phyloP scores from a whole-genome alignment of 768 basidiomycete species.

The Kwoniella heveanensis region DNA sequence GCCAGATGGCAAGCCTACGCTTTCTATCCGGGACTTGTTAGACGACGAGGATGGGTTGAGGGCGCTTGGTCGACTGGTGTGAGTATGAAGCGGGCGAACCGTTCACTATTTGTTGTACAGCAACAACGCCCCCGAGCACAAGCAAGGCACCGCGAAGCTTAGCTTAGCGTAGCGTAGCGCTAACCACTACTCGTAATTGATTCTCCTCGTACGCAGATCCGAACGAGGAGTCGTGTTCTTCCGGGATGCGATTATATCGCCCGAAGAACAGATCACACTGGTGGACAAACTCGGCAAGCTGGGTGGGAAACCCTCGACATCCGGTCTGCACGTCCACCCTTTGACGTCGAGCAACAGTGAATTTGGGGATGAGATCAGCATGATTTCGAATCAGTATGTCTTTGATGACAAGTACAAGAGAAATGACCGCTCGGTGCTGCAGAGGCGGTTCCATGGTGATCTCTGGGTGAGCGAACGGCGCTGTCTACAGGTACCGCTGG shows the following conservation, averaged over 20 bases:
- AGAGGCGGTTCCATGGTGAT: conserved; percentile 47
- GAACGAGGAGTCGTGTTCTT: conserved; percentile 69
- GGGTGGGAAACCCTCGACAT: conserved; percentile 61
- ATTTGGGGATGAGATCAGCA: conserved; percentile 63
- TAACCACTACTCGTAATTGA: too few relatives aligned
- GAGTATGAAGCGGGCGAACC: conserved; percentile 20
- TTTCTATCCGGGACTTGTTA: conserved; percentile 29
- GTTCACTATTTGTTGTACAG: too few relatives aligned
- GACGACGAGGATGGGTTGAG: conserved; percentile 28
- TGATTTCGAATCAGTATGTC: conserved; percentile 59
- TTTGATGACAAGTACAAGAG: conserved; percentile 31
- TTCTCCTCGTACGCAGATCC: conserved; percentile 50
- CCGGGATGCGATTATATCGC: conserved; percentile 59
- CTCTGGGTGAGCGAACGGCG: conserved; percentile 36
- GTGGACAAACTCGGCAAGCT: conserved; percentile 61
- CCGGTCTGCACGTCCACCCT: conserved; percentile 65
- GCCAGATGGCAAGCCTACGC: conserved; percentile 25
- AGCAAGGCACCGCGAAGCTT: too few relatives aligned
- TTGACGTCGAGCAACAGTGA: conserved; percentile 61
- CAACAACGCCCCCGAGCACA: too few relatives aligned
- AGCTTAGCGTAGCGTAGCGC: too few relatives aligned
- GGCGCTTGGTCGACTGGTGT: conserved; percentile 41
- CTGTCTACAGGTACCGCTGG: too few relatives aligned
- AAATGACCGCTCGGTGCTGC: conserved; percentile 16
- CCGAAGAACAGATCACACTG: conserved; percentile 63